Conservation (phyloP, 805 yeast genomes). For the Candida sphagnicola region DNA sequence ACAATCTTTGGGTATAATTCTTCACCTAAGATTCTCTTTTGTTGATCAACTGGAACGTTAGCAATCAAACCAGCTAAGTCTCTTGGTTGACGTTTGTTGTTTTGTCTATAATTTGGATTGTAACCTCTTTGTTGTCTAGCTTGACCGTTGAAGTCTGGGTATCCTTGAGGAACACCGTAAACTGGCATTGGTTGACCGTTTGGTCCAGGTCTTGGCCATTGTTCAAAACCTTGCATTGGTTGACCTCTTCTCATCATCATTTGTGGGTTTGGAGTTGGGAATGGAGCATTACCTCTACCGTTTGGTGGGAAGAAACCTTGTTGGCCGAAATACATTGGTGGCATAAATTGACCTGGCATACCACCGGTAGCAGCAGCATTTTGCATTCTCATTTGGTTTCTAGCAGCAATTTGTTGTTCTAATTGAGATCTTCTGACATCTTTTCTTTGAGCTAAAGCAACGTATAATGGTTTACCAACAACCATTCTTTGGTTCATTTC, state of each 20-base stretch:
- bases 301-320: conserved; percentile 83
- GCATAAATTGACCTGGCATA: conserved; percentile 81
- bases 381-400: conserved; percentile 97
- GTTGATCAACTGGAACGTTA: conserved; percentile 78
- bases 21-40: conserved; percentile 97
- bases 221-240: conserved; percentile 25
- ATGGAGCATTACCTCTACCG: conserved; percentile 71
- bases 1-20: conserved; percentile 91
- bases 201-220: conserved; percentile 71
- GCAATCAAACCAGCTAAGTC: conserved; percentile 61
- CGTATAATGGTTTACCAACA: conserved; percentile 93
- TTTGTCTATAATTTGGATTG: conserved; percentile 46
- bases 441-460: conserved; percentile 97
- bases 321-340: conserved; percentile 83
- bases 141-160: conserved; percentile 38
- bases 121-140: conserved; percentile 51
- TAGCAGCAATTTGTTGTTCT: conserved; percentile 96
- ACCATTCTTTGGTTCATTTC: conserved; percentile 98
- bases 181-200: conserved; percentile 82
- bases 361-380: conserved; percentile 89
- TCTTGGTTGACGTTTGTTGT: conserved; percentile 39
- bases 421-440: conserved; percentile 96
- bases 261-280: conserved; percentile 78
- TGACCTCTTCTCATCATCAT: conserved; percentile 74
- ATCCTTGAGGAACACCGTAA: conserved; percentile 64